Conservation (phyloP, 1,139 yeast species). For the Arxiozyma telluris region DNA sequence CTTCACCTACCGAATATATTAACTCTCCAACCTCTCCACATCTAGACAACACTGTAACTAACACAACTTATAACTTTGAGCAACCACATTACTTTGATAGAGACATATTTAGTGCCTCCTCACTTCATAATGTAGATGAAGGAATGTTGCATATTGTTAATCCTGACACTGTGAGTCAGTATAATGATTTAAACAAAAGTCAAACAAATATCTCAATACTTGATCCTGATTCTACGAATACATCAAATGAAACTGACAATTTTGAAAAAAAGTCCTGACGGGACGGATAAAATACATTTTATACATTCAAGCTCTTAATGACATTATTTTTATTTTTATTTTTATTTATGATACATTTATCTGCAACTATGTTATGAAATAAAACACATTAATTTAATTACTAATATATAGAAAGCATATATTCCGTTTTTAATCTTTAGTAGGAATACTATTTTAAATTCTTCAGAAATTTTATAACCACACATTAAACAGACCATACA, state of each 20-base stretch:
- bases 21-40: not conserved
- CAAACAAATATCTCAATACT: conserved; percentile 10
- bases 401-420: not conserved
- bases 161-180: conserved; percentile 19
- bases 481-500: too few species aligned
- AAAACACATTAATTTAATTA: not conserved
- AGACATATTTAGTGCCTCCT: conserved; percentile 54
- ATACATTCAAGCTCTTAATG: not conserved
- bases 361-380: not conserved
- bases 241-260: conserved; percentile 1
- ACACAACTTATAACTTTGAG: conserved; percentile 11
- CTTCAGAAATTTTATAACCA: not conserved
- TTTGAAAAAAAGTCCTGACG: not conserved
- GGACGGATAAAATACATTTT: not conserved
- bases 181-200: conserved; percentile 4
- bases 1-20: not conserved
- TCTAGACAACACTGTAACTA: conserved; percentile 3
- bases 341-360: too few species aligned
- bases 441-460: not conserved
- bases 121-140: conserved; percentile 51
- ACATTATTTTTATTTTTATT: too few species aligned
- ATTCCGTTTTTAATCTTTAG: not conserved
- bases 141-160: conserved; percentile 26
- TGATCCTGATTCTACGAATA: not conserved
- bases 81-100: conserved; percentile 25